These are phyloP conservation scores for Physcomitrium patens DNA, from an alignment of 225 moss, liverwort and hornwort genomes.

Conservation along the genomic window DNA sequence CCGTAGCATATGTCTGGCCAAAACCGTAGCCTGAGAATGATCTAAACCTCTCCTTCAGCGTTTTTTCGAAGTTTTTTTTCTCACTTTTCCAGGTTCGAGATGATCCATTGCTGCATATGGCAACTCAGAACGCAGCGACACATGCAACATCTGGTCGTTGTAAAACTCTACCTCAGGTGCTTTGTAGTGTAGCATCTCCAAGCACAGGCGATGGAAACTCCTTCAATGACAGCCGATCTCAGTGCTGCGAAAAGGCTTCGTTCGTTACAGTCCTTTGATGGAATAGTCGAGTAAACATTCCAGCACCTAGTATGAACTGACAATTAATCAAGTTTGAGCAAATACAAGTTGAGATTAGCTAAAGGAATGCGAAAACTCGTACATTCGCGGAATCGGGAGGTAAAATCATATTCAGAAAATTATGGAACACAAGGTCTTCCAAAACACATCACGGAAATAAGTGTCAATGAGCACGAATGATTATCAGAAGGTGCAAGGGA, in stretches of 20 bases:
- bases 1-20: too few species aligned
- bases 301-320: too few species aligned
- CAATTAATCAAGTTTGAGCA: too few species aligned
- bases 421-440: conserved; percentile 71
- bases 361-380: neutral
- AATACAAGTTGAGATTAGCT: neutral
- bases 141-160: too few species aligned
- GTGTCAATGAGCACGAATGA: neutral
- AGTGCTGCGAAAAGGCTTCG: conserved; percentile 51
- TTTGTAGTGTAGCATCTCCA: too few species aligned
- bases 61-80: too few species aligned
- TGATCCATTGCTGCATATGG: too few species aligned
- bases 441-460: neutral
- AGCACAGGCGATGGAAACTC: conserved; percentile 46
- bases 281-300: neutral
- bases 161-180: too few species aligned
- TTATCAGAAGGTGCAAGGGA: neutral
- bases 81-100: too few species aligned
- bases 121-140: too few species aligned
- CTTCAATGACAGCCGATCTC: conserved; percentile 41
- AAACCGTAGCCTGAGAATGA: too few species aligned
- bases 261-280: conserved; percentile 55
- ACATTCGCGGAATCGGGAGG: conserved; percentile 70
- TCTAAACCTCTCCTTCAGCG: too few species aligned
- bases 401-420: conserved; percentile 74